Evolutionary conservation across 75 land plant genomes (phyloP).

Genomic region (Pinus albicaulis): DNA sequence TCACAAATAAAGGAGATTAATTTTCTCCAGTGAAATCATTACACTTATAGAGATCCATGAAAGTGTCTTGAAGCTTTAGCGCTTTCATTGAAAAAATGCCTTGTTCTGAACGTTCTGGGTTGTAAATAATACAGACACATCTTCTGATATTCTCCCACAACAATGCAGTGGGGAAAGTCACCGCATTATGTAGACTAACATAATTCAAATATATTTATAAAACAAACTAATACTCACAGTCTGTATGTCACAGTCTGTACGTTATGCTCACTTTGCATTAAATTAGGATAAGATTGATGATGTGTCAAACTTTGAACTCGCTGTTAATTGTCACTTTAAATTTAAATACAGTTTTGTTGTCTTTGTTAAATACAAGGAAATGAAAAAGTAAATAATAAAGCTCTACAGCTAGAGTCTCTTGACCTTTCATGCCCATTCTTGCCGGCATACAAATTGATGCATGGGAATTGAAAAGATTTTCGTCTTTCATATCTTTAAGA

Average conservation of each 20-base stretch:
- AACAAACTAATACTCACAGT: too few relatives aligned
- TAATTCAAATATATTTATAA: too few relatives aligned
- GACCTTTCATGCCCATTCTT: too few relatives aligned
- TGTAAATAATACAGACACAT: conserved; percentile 97
- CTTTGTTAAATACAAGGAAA: too few relatives aligned
- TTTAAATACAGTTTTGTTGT: neutral
- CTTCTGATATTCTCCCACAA: conserved; percentile 90
- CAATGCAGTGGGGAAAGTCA: neutral
- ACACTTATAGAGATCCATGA: conserved; percentile 88
- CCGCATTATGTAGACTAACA: neutral
- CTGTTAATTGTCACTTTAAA: neutral
- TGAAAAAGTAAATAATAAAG: too few relatives aligned
- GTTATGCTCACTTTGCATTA: neutral
- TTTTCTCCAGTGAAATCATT: conserved; percentile 90
- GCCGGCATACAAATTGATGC: too few relatives aligned
- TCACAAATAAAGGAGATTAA: conserved; percentile 21
- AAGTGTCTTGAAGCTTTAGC: conserved; percentile 83
- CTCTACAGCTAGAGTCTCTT: too few relatives aligned
- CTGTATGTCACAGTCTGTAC: too few relatives aligned
- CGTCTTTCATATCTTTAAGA: too few relatives aligned
- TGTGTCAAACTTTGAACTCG: neutral
- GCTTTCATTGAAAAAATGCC: conserved; percentile 94
- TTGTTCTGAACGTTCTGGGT: conserved; percentile 85
- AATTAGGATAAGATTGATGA: neutral
- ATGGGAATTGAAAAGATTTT: too few relatives aligned